Evolutionary conservation across 306 rosid species (phyloP), one percentile per base, ranked within the genome.

Genomic region (Vigna trinervia): DNA sequence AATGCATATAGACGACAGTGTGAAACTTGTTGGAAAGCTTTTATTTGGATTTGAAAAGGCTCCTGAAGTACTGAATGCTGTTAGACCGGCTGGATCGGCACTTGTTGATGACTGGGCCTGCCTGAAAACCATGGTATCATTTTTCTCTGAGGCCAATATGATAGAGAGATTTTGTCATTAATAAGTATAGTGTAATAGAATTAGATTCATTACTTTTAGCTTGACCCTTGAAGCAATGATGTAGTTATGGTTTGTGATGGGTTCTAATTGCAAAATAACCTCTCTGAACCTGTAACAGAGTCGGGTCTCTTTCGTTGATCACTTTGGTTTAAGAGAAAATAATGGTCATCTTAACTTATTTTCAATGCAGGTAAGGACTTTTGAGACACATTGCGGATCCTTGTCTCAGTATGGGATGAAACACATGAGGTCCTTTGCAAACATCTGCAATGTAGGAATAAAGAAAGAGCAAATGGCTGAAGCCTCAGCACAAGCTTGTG

Each of bases 381-480:
- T 87, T 74, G 99, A 96, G 97, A 88, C 94, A 39, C 81, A 84
- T 22, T 96, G 99, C 28, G 99, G 98, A 86, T 87, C 97, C 13
- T 80, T 96, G 36, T 96, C 99, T 56, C 97, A 96, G 51, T 96
- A 96, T 54, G 99, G 99, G 57, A 92, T 96, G 98, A 96, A 96
- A 63, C 96, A 92, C 74, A 92, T 92, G 99, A 80, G 98, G 51
- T 89, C 99, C 66, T 86, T 96, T 23, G 97, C 96, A 30, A 96
- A 92, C 89, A 77, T 96, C 73, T 92, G 99, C 90, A 96, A 96
- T 23, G 93, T 90, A 10, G 90, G 97, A 80, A 85, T 88, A 46
- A 50, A 50, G 64, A 82, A 78, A 46, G 87, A 86, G 76, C 90
- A 89, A 87, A 89, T 96, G 98, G 85, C 81, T 1, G 94, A 82